Base-by-base conservation (phyloP, 305 asterid species). In the Striga hermonthica region DNA sequence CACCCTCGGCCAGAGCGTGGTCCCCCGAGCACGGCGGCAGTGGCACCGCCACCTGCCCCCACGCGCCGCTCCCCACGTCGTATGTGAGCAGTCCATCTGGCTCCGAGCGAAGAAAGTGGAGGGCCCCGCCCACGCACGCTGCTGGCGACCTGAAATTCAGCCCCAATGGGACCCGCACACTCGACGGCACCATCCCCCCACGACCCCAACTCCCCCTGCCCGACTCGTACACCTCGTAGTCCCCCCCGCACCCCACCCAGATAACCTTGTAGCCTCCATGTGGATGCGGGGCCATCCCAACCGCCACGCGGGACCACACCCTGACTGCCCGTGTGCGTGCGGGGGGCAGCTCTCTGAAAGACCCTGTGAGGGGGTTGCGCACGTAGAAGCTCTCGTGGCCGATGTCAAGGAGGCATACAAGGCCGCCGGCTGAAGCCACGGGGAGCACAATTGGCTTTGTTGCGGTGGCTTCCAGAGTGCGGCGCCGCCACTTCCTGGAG, bases 401-500 rank as follows among this genome's bases (percentile, higher is more conserved):
- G n/a, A 90, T 80, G 53, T 93, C 97, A 8, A 93, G 95, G 80
- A 93, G 90, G 81, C 99, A 93, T 57, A 93, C 81, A 43, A 93
- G 96, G 56, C 99, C 99, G 7, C 99, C 99, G 2, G 89, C 95
- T 31, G 99, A 90, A 54, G 99, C 97, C 72, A 93, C 95, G 5
- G 99, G 99, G 79, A 88, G 69, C 62, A 90, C 84, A 6, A 84
- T 86, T 35, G 79, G 70, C 68, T 86, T 86, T 31, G 97, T 81
- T 5, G 94, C 90, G 4, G 91, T 86, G 4, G 95, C 92, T 36
- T 82, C 74, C 1, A 22, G 31, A 2, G 91, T 79, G 3, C 95
- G 96, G 73, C 86, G 97, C 86, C 86, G 95, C 99, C 99, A 93
- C 77, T 85, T 86, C 78, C 75, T 85, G 49, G 63, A 54, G 1